Evolutionary conservation across 129 eudicot genomes (phyloP).

Genomic region (Solidago caesia): DNA sequence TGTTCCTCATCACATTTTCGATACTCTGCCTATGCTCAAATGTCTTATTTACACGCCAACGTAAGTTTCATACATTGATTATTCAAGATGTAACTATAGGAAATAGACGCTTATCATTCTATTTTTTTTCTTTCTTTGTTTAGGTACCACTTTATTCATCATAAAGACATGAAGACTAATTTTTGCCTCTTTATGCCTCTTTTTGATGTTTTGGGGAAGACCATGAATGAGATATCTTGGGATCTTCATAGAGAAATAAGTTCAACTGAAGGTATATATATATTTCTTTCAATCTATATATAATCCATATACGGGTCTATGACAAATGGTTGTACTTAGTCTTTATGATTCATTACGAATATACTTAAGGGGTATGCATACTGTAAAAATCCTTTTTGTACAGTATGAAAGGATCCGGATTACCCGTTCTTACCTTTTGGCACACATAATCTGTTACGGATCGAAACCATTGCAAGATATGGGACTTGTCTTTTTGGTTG

Average conservation of each 20-base stretch:
- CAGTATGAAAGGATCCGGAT: too few species aligned
- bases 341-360: too few species aligned
- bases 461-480: too few species aligned
- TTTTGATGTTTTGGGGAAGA: conserved; percentile 63
- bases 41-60: conserved; percentile 60
- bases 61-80: conserved; percentile 32
- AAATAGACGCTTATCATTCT: background rate
- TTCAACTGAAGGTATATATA: conserved; percentile 44
- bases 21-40: conserved; percentile 46
- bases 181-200: conserved; percentile 85
- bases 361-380: too few species aligned
- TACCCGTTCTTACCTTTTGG: too few species aligned
- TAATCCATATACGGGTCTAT: background rate
- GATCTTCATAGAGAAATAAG: conserved; percentile 53
- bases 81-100: background rate
- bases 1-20: conserved; percentile 47
- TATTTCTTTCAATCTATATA: background rate
- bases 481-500: too few species aligned
- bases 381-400: too few species aligned
- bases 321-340: background rate
- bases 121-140: background rate
- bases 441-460: too few species aligned
- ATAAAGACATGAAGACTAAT: conserved; percentile 55
- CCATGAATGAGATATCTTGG: conserved; percentile 58
- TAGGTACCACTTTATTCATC: conserved; percentile 80